Evolutionary conservation across 805 yeast species (phyloP), one percentile per base, ranked within the genome.

Genomic region (Saccharomycopsis lassenensis): DNA sequence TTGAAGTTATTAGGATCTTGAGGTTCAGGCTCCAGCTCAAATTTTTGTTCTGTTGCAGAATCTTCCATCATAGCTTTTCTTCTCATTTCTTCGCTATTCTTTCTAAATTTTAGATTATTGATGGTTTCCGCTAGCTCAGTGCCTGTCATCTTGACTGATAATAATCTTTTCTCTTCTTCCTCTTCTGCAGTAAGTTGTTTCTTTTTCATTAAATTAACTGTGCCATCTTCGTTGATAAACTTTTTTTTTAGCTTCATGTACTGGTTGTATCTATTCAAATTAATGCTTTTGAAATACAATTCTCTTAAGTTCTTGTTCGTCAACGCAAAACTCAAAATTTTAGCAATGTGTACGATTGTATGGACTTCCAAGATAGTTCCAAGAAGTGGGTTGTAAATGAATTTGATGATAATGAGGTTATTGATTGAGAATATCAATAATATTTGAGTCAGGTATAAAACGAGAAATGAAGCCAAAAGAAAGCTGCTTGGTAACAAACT

Each of bases 261-360:
- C 27, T 33, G 30, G 17, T 22, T 30, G 24, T 43, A 43, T 29
- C 40, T 43, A 16, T 29, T 15, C 14, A 33, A n/a, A 22, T 43
- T 40, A 22, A 43, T 43, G 4, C 44, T 36, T 32, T 36, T 46
- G 34, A 44, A 32, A 30, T 53, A 52, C 22, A 62, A 54, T 23
- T 52, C 56, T 11, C 70, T 52, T 10, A 65, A 55, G 39, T 65
- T 69, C n/a, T 58, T 51, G 48, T 65, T 65, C 2, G 70, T 58
- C 29, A 65, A 48, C 2, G 61, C 63, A 38, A 58, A 66, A 16
- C 69, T 63, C 2, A 57, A 49, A 4, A 65, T 54, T 40, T 65
- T 65, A 39, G 65, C 48, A 36, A 60, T 55, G 14, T 63, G 46
- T 11, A 63, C 55, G 22, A 66, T 52, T 11, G 67, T 60, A 44